A percentile compares a stretch with the other conserved stretches of the same genome.
phyloP scores from a whole-genome alignment of 257 asterid species.

The Solanum sitiens region DNA sequence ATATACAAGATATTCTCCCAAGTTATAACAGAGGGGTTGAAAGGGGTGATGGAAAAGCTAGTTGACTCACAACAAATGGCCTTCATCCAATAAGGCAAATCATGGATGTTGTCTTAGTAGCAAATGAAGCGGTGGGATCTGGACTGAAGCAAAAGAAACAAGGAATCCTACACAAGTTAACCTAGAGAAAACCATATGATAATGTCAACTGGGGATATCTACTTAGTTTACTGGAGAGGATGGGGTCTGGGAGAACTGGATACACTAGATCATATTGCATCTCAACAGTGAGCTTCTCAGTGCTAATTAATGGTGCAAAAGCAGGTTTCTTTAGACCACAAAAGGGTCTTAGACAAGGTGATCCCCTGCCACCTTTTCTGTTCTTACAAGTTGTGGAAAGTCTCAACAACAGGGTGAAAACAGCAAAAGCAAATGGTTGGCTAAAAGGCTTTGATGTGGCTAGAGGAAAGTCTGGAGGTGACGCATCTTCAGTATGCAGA shows the following conservation, averaged over 20 bases:
- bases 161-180: neutral
- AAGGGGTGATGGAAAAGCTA: neutral
- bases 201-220: neutral
- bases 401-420: no score
- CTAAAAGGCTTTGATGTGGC: no score
- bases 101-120: neutral
- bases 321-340: no score
- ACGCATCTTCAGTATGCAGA: no score
- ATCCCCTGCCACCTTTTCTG: no score
- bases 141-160: neutral
- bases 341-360: no score
- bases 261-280: neutral
- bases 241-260: neutral
- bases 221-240: neutral
- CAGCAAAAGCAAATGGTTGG: no score
- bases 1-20: neutral
- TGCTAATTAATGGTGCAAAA: no score
- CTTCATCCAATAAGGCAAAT: neutral
- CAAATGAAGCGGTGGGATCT: neutral
- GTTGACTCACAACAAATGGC: neutral
- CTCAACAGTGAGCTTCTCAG: neutral
- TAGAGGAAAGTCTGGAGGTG: no score
- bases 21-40: neutral
- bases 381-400: no score
- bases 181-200: neutral